Evolutionary conservation across 2,329 filamentous ascomycete species (phyloP), one percentile per base, ranked within the genome.

Genomic region (Hymenoscyphus infarciens): DNA sequence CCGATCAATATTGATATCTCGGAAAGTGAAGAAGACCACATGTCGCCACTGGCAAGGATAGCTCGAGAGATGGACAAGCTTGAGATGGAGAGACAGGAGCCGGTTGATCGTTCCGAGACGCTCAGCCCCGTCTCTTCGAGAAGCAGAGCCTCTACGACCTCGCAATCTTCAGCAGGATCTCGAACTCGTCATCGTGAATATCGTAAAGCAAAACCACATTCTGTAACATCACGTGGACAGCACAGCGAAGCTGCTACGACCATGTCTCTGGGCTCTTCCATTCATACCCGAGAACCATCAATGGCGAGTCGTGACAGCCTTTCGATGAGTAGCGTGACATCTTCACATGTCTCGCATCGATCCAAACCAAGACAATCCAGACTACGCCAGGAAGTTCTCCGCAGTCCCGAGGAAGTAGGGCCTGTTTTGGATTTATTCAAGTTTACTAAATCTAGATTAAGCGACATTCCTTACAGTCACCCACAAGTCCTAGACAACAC

Each of bases 341-440:
- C 81, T 5, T 74, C 73, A 2, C 61, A 70, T 56, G 58, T 65
- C 5, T 74, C 19, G 67, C 82, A 10, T 74, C 82, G 70, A 73
- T 82, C 35, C 83, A 83, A 42, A 80, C 80, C 16, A 76, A 72
- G 60, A 71, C 75, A 59, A 0, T 97, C 93, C 16, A 84, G 88
- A 25, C 78, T 97, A 56, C 86, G 91, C 31, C 87, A 96, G 69
- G 92, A 97, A 73, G 83, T 96, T 1, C 80, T 92, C 1, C 83
- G 87, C 38, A 96, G 90, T 69, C 91, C 92, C 0, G 85, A 91
- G 66, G 90, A 93, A 10, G 82, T 83, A 66, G 45, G 45, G 10
- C 86, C 85, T 64, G 81, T 88, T 3, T 78, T 88, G 62, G 93
- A 97, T 67, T 79, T 98, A 0, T 97, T 98, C 78, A 92, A 92